Conservation (phyloP, 352 stramenopile genomes). For the Phytophthora lateralis region DNA sequence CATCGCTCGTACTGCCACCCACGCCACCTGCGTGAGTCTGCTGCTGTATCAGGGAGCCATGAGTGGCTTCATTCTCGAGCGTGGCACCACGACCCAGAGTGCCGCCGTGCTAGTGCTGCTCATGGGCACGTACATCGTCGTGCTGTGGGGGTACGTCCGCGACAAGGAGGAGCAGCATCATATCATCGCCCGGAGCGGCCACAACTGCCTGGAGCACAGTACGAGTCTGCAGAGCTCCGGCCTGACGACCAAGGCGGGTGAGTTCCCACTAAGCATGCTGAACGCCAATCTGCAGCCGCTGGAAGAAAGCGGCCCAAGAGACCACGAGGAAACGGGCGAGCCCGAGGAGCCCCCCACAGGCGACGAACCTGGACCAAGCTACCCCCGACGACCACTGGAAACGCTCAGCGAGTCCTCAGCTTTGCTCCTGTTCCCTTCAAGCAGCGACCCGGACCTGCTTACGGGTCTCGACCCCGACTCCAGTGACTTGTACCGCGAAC, state of each 20-base stretch:
- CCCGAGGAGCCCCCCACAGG: conserved; percentile 30
- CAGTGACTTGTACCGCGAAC: conserved; percentile 78
- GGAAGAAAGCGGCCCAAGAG: conserved; percentile 21
- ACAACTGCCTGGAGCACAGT: conserved; percentile 46
- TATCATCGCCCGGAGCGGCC: conserved; percentile 43
- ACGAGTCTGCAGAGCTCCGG: conserved; percentile 15
- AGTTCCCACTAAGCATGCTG: conserved; percentile 35
- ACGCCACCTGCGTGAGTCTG: conserved; percentile 81
- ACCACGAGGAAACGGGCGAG: conserved; percentile 19
- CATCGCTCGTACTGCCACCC: conserved; percentile 80
- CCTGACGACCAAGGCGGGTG: conserved; percentile 9
- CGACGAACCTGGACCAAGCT: conserved; percentile 32
- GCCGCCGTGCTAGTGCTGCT: conserved; percentile 73
- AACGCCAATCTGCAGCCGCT: conserved; percentile 22
- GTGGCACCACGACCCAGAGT: conserved; percentile 77
- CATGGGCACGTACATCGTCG: conserved; percentile 84
- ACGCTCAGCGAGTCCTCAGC: conserved; percentile 43
- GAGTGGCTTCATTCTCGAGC: conserved; percentile 84
- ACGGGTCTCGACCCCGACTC: conserved; percentile 44
- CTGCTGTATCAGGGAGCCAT: conserved; percentile 85
- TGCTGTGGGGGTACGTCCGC: conserved; percentile 83
- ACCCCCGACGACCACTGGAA: conserved; percentile 15
- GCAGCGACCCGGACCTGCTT: conserved; percentile 35
- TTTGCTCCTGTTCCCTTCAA: conserved; percentile 43
- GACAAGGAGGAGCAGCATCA: conserved; percentile 81